Conservation (phyloP, 108 stramenopile species). For the Conticribra guillardii region DNA sequence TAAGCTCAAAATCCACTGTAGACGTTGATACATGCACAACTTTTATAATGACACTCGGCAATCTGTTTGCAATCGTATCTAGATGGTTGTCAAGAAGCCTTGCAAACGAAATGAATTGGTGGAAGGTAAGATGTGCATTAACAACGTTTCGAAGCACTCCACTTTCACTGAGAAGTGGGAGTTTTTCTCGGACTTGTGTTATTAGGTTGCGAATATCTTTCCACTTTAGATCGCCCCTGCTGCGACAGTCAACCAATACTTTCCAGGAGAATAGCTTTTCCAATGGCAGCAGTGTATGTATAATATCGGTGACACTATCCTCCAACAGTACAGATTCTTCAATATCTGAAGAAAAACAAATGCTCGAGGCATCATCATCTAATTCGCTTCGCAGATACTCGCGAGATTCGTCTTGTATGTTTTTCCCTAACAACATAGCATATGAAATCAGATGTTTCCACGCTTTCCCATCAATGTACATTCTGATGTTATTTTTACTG, state of each 20-base stretch:
- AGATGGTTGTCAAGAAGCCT: conserved; percentile 9
- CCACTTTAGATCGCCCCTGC: conserved; percentile 3
- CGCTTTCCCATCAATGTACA: too few relatives aligned
- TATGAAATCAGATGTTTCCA: too few relatives aligned
- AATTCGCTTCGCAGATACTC: too few relatives aligned
- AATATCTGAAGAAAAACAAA: too few relatives aligned
- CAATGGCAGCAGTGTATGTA: background rate
- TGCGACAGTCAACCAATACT: background rate
- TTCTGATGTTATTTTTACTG: too few relatives aligned
- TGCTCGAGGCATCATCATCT: too few relatives aligned
- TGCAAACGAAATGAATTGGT: conserved; percentile 13
- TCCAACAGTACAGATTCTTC: too few relatives aligned
- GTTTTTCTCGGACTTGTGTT: background rate
- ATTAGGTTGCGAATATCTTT: conserved; percentile 6
- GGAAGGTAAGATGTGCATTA: conserved; percentile 8
- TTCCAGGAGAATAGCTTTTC: conserved; percentile 11
- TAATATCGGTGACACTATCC: background rate
- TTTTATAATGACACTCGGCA: background rate
- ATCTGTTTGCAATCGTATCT: background rate
- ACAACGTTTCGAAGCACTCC: background rate
- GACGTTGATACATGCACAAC: background rate
- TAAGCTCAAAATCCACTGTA: background rate
- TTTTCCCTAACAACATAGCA: too few relatives aligned
- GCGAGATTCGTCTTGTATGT: too few relatives aligned
- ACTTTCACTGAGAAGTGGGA: conserved; percentile 1